phyloP scores from a whole-genome alignment of 1,284 basidiomycete species.

The Dichomitus squalens region DNA sequence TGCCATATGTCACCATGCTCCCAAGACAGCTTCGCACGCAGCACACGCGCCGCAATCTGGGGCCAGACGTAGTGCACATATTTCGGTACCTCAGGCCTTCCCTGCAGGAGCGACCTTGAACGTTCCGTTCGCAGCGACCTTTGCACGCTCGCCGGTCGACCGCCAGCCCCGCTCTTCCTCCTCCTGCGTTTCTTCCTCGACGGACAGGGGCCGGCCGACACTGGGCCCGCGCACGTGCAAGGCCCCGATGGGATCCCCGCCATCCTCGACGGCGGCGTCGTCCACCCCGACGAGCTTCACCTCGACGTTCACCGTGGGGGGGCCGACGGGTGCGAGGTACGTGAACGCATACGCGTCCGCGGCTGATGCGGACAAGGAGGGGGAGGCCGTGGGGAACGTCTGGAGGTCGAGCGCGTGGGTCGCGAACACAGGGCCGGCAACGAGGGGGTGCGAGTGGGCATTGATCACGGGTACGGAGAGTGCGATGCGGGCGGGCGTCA shows the following conservation, averaged over 20 bases:
- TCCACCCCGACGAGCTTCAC: slow-evolving; percentile 66
- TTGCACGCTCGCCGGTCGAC: slow-evolving; percentile 30
- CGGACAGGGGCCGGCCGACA: slow-evolving; percentile 53
- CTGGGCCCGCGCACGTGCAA: slow-evolving; percentile 44
- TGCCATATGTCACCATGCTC: neutral
- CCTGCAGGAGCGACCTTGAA: slow-evolving; percentile 30
- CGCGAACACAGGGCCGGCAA: slow-evolving; percentile 70
- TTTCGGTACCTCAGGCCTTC: slow-evolving; percentile 3
- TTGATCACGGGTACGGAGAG: slow-evolving; percentile 73
- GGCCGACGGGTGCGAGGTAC: slow-evolving; percentile 61
- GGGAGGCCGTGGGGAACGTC: slow-evolving; percentile 47
- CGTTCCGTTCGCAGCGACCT: slow-evolving; percentile 35
- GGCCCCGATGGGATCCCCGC: slow-evolving; percentile 40
- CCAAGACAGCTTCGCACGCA: neutral
- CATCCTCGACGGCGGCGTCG: slow-evolving; percentile 62
- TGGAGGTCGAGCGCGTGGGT: slow-evolving; percentile 78
- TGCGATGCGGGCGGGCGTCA: slow-evolving; percentile 66
- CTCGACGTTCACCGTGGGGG: slow-evolving; percentile 76
- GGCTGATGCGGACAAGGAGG: slow-evolving; percentile 30
- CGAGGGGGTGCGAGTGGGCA: slow-evolving; percentile 58
- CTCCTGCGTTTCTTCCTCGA: slow-evolving; percentile 41
- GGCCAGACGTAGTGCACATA: neutral
- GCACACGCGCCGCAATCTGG: too few relatives aligned
- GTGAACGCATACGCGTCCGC: slow-evolving; percentile 32
- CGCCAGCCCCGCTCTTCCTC: slow-evolving; percentile 34